Evolutionary conservation across 75 land plant genomes (phyloP), one percentile per base, ranked within the genome.

Genomic region (Cryptomeria japonica): DNA sequence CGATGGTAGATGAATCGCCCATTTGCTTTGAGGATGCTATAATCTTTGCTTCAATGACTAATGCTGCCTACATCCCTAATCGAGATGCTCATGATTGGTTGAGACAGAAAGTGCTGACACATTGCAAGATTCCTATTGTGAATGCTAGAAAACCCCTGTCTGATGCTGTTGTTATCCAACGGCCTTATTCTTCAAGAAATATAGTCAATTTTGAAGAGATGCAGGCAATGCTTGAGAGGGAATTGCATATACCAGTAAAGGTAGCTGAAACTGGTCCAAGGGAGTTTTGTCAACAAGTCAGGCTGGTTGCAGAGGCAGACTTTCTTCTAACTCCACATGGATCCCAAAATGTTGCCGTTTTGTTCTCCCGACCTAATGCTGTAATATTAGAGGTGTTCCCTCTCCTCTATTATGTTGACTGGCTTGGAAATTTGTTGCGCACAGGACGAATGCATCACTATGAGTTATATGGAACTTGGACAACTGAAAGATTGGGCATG

Each of bases 1-100:
- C 80, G 28, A 72, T 56, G 9, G 15, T 28, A 32, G 88, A 77
- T 75, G 84, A 91, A 77, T 84, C 83, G 58, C 90, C 90, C 41
- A 56, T 91, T n/a, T 91, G 92, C 78, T 91, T 91, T 87, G 92
- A 91, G 84, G 92, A 91, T 85, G 90, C 90, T 19, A 72, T 91
- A 37, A 49, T 91, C 73, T 91, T 91, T 85, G 36, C 87, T 84
- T 90, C 88, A 19, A 47, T 91, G 49, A 91, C 92, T 7, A 91
- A 91, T 79, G 91, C 86, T 53, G 92, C 90, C 38, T 91, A 91
- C 83, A 91, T 91, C 56, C 92, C 92, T n/a, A 89, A 86, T 49
- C 56, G 36, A 34, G 86, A 64, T 55, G 86, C 92, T 12, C 90
- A 91, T 87, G 88, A 87, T 78, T 91, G 92, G 92, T 84, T 91